Base-by-base conservation (phyloP, 1,284 basidiomycete genomes). In the Ganoderma leucocontextum region DNA sequence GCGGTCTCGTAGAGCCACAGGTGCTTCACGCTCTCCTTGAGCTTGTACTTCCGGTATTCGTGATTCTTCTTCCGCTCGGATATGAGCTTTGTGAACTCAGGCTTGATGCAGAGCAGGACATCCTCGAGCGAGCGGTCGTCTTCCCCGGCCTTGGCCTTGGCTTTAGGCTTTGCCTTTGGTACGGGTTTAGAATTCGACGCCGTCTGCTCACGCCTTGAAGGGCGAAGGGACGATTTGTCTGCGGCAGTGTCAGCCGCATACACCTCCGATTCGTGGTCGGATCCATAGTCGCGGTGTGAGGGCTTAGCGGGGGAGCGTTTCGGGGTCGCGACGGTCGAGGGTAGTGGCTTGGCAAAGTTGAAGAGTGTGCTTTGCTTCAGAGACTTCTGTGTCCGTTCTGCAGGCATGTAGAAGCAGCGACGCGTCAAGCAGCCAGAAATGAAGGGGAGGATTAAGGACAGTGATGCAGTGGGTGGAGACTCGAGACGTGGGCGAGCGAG, bases 1-100 rank as follows among this genome's bases (percentile, higher is more conserved):
- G 77, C 72, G 7, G 75, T 76, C 66, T 75, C 77, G 63, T 80
- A 81, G 10, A 80, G 66, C 80, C 79, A 81, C 15, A 82, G 64
- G 49, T 80, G 74, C 47, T 69, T 57, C 25, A 80, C 76, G 3
- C 72, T 75, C 5, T 73, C 70, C 64, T 77, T 72, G 38, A 81
- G 62, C 65, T 77, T 74, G 70, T 82, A 82, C 52, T 73, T 76
- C 33, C 80, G 71, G 68, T 76, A 82, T 63, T 82, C 80, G 62
- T 82, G 76, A 65, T 82, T 81, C 76, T 81, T 81, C 68, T 77
- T 71, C 33, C 77, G 73, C 64, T 72, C 70, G 10, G 69, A 69
- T 36, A 82, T 81, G 63, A 79, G 76, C 13, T 76, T 61, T 29
- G 74, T 74, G 68, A 77, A 80, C 70, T 75, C 67, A 22, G 76